phyloP scores from a whole-genome alignment of 208 protist species.

The Crithidia mellificae region DNA sequence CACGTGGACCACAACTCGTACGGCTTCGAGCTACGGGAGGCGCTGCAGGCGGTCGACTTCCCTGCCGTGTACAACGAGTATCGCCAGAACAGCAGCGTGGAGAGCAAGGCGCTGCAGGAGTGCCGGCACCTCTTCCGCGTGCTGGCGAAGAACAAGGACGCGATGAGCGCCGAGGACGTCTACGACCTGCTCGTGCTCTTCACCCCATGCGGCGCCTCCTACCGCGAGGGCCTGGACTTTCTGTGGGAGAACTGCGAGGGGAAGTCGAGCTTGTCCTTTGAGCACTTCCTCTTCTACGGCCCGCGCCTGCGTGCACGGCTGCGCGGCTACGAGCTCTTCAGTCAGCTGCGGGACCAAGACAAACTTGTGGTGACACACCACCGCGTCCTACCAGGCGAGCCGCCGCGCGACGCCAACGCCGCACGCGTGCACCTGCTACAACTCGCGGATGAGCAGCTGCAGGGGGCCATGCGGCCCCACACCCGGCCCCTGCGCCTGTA shows the following conservation, averaged over 20 bases:
- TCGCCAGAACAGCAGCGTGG: constrained; percentile 1
- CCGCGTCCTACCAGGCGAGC: constrained; percentile 43
- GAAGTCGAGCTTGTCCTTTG: constrained; percentile 50
- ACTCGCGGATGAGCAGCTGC: constrained; percentile 31
- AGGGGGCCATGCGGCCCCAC: constrained; percentile 14
- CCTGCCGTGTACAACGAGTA: constrained; percentile 12
- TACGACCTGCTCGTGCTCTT: constrained; percentile 63
- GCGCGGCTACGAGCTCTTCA: constrained; percentile 57
- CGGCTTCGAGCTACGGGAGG: constrained; percentile 16
- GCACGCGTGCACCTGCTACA: constrained; percentile 41
- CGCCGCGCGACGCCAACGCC: constrained; percentile 22
- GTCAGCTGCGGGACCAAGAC: constrained; percentile 37
- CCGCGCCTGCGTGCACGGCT: constrained; percentile 48
- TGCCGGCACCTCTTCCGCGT: constrained; percentile 46
- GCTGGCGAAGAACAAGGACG: constrained; percentile 46
- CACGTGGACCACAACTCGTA: constrained; percentile 27
- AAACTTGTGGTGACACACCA: constrained; percentile 51
- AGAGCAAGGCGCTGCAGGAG: constrained; percentile 16
- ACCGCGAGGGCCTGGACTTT: constrained; percentile 70
- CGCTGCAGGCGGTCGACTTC: constrained; percentile 26
- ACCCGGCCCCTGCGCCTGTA: constrained; percentile 53
- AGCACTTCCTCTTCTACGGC: constrained; percentile 62
- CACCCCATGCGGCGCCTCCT: constrained; percentile 54
- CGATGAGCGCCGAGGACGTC: constrained; percentile 51
- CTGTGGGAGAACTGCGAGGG: constrained; percentile 67